Base-by-base conservation (phyloP, 768 basidiomycete species). In the Tubosaeta sp. region DNA sequence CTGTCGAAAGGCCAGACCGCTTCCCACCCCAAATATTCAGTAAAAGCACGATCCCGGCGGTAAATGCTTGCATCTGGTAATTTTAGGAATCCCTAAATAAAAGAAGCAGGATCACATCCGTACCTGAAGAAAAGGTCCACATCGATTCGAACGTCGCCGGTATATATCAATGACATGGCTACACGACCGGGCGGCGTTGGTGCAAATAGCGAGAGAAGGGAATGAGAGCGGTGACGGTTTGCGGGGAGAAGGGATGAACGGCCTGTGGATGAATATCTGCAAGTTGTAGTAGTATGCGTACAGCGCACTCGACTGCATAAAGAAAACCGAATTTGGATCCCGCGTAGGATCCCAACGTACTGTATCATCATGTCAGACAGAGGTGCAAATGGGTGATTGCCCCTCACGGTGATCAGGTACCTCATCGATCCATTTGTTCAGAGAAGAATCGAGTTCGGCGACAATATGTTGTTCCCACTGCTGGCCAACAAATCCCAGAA, bases 111-210 rank as follows among this genome's bases (percentile, higher is more conserved):
- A 33, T 17, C 16, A n/a, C 10, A n/a, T 35, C 64, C 27, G 5
- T 50, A 73, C 73, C 54, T 65, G 65, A 46, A 67, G 63, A 50
- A 58, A 63, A 47, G 64, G 62, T 44, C 61, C 39, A 54, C 61
- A 46, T 48, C 32, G 26, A 17, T 54, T 68, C 0, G 62, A 34
- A 34, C 78, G 70, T 46, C 63, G 70, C 45, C 75, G 69, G 47
- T 80, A 76, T 3, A 80, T 70, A 57, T 91, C 88, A 17, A 87
- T 66, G 27, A 93, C 77, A 62, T 86, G 87, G 35, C 79, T 80
- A 53, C 80, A 85, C 1, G 87, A 88, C 8, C 88, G 75, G 2
- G 91, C 87, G 0, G 91, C 84, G 54, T 91, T 92, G n/a, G 85
- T 83, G 65, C 90, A 92, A 48, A 93, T 91, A 0, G 88, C 87